Evolutionary conservation across 2,329 filamentous ascomycete species (phyloP).

Genomic region (Apiospora arundinis): DNA sequence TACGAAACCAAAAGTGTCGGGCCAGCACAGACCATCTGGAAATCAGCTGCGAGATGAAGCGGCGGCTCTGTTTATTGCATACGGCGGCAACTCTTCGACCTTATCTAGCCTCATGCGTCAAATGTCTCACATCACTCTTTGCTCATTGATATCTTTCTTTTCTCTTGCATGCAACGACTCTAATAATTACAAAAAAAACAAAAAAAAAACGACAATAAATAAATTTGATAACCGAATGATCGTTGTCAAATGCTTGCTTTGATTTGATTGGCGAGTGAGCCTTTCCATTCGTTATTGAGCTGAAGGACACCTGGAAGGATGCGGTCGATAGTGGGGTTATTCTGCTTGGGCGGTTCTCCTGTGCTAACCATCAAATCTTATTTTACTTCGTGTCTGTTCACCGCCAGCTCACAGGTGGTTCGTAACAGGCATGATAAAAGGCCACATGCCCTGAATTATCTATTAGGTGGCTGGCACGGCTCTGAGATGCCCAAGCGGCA

Average conservation of each 20-base stretch:
- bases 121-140: neutral
- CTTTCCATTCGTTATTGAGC: too few species aligned
- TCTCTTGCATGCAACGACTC: neutral
- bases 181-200: neutral
- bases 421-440: neutral
- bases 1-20: slow-evolving; percentile 12
- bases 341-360: neutral
- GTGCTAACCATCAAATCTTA: slow-evolving; percentile 11
- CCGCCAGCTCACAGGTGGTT: neutral
- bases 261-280: too few species aligned
- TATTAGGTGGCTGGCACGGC: neutral
- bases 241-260: too few species aligned
- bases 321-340: neutral
- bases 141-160: neutral
- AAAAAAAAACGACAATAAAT: neutral
- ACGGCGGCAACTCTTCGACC: neutral
- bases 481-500: neutral
- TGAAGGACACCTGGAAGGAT: neutral
- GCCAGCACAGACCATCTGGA: slow-evolving; percentile 14
- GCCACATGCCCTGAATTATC: neutral
- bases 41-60: neutral
- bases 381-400: neutral
- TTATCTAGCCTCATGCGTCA: neutral
- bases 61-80: slow-evolving; percentile 13
- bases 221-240: neutral